A percentile compares a stretch with the other conserved stretches of the same genome.
Evolutionary conservation across 108 stramenopile genomes (phyloP).

Genomic region (Mayamaea pseudoterrestris): DNA sequence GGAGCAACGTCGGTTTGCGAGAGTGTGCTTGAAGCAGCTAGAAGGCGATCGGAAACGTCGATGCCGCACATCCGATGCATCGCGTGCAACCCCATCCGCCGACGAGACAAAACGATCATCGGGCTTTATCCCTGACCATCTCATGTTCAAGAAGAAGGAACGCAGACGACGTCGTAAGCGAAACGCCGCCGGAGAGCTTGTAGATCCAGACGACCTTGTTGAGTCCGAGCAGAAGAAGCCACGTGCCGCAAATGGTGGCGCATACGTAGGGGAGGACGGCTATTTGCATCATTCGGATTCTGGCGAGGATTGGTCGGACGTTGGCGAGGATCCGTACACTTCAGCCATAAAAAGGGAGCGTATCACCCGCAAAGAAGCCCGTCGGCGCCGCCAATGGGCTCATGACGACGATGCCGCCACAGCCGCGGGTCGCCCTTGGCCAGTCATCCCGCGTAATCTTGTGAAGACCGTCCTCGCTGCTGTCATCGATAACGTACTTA

Average conservation of each 20-base stretch:
- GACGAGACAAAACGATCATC: too few relatives aligned
- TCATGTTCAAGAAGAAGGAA: constrained; percentile 60
- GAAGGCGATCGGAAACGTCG: constrained; percentile 71
- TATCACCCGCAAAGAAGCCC: constrained; percentile 65
- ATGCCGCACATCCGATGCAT: constrained; percentile 50
- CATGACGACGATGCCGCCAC: constrained; percentile 59
- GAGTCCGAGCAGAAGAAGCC: constrained; percentile 4
- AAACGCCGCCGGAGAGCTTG: constrained; percentile 13
- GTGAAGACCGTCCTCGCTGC: constrained; percentile 50
- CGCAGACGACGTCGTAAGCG: constrained; percentile 30
- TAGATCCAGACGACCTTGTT: not conserved
- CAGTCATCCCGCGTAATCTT: constrained; percentile 58
- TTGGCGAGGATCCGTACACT: constrained; percentile 35
- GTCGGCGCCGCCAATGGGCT: constrained; percentile 71
- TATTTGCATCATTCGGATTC: constrained; percentile 66
- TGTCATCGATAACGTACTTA: constrained; percentile 61
- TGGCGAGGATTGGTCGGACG: constrained; percentile 76
- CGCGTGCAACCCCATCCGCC: constrained; percentile 3
- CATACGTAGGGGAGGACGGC: constrained; percentile 49
- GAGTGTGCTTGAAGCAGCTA: constrained; percentile 46
- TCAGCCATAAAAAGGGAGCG: constrained; percentile 27
- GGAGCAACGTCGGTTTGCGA: constrained; percentile 52
- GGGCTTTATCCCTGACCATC: constrained; percentile 66
- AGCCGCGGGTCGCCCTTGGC: constrained; percentile 74
- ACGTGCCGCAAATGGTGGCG: constrained; percentile 9